phyloP scores from a whole-genome alignment of 495 filamentous ascomycete genomes.

The Trichoderma virens region DNA sequence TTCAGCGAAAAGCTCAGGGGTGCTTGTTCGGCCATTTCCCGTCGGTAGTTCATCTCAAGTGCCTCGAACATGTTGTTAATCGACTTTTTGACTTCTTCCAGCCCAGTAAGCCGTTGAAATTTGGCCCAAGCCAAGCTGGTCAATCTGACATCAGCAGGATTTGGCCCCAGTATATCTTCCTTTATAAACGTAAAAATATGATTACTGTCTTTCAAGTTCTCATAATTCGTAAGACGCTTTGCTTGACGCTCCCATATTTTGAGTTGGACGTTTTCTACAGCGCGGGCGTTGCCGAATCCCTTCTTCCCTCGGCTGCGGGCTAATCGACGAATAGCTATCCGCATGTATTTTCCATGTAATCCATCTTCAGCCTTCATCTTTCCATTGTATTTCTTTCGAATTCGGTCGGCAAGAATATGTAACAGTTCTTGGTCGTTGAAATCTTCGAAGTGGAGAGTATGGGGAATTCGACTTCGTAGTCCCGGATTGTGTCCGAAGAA shows the following conservation, averaged over 20 bases:
- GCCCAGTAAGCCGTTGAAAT: constrained; percentile 52
- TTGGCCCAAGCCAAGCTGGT: constrained; percentile 48
- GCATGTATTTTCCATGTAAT: constrained; percentile 52
- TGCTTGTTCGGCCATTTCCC: constrained; percentile 52
- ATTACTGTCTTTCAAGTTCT: constrained; percentile 20
- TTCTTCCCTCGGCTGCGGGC: constrained; percentile 53
- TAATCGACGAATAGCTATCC: constrained; percentile 54
- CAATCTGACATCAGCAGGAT: constrained; percentile 46
- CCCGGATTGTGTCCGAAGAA: constrained; percentile 77
- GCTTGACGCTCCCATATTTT: constrained; percentile 52
- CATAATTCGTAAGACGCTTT: constrained; percentile 35
- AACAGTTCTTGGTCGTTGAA: constrained; percentile 60
- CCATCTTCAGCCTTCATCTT: constrained; percentile 56
- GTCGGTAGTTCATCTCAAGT: constrained; percentile 52
- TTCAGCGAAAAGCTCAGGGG: constrained; percentile 55
- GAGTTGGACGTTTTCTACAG: constrained; percentile 53
- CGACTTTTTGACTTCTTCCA: constrained; percentile 55
- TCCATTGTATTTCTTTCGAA: constrained; percentile 35
- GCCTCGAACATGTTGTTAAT: constrained; percentile 48
- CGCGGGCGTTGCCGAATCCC: constrained; percentile 67
- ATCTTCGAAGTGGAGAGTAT: constrained; percentile 57
- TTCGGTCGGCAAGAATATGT: constrained; percentile 45
- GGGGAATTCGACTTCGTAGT: constrained; percentile 62
- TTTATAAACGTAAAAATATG: constrained; percentile 46
- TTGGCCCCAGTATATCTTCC: constrained; percentile 59